A percentile compares a stretch with the other conserved stretches of the same genome.
phyloP scores from a whole-genome alignment of 2,329 filamentous ascomycete genomes.

The Hymenoscyphus salicellus region DNA sequence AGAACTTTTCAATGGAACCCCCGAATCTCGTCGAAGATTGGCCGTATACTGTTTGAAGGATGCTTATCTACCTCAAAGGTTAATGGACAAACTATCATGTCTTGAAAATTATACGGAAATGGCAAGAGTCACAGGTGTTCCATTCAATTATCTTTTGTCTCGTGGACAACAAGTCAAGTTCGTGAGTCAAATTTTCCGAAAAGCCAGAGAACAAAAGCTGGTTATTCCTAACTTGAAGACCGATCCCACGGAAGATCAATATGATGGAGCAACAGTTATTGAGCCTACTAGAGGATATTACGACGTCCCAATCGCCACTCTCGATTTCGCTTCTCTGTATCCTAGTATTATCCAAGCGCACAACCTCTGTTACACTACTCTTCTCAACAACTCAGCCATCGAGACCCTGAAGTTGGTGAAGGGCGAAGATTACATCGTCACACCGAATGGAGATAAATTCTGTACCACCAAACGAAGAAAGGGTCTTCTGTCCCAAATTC shows the following conservation, averaged over 20 bases:
- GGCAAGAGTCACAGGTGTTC: conserved; percentile 97
- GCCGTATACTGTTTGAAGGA: conserved; percentile 98
- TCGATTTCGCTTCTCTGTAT: conserved; percentile 98
- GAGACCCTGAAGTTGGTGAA: conserved; percentile 76
- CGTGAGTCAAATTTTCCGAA: conserved; percentile 93
- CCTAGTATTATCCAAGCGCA: conserved; percentile 99
- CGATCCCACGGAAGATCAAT: conserved; percentile 75
- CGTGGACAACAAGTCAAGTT: conserved; percentile 97
- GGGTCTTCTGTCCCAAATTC: conserved; percentile 87
- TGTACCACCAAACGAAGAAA: conserved; percentile 86
- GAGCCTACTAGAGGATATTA: conserved; percentile 93
- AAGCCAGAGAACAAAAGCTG: conserved; percentile 86
- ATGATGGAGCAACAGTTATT: conserved; percentile 96
- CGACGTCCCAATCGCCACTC: conserved; percentile 88
- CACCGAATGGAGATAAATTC: conserved; percentile 91
- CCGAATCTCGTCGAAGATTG: conserved; percentile 84
- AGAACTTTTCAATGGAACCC: conserved; percentile 92
- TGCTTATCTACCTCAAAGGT: conserved; percentile 85
- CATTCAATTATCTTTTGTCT: conserved; percentile 89
- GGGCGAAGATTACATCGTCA: conserved; percentile 94
- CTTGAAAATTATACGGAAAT: conserved; percentile 99
- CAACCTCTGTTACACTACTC: conserved; percentile 95
- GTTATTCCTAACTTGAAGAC: conserved; percentile 84
- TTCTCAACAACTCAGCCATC: conserved; percentile 74
- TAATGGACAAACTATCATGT: conserved; percentile 98